phyloP scores from a whole-genome alignment of 192 early-diverging fungal genomes.

The Coemansia sp. region DNA sequence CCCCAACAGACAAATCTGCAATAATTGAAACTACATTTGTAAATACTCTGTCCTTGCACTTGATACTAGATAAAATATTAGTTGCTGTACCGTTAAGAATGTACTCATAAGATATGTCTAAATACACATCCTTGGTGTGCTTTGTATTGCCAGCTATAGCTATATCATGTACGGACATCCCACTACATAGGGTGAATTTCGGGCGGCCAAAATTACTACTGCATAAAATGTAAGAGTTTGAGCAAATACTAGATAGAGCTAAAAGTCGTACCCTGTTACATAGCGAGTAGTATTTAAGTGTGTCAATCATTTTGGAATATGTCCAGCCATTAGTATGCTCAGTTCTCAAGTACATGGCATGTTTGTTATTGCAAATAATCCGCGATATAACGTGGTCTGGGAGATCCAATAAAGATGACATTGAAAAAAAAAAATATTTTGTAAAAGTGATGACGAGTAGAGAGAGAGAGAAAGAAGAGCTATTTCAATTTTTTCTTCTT shows the following conservation, averaged over 20 bases:
- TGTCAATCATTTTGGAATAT: background rate
- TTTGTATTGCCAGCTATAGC: background rate
- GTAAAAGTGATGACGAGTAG: background rate
- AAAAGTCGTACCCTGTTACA: background rate
- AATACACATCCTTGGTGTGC: background rate
- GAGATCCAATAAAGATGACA: background rate
- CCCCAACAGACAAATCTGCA: background rate
- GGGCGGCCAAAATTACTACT: background rate
- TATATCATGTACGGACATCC: background rate
- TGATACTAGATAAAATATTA: background rate
- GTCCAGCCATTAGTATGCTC: background rate
- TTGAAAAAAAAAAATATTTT: background rate
- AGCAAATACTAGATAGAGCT: background rate
- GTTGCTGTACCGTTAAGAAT: background rate
- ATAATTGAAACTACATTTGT: background rate
- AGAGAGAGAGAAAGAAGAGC: background rate
- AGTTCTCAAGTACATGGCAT: background rate
- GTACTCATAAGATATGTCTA: background rate
- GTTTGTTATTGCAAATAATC: background rate
- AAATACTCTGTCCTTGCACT: background rate
- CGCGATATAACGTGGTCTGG: background rate
- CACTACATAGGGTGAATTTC: background rate
- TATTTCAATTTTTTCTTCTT: too few relatives aligned
- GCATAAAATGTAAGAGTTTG: background rate
- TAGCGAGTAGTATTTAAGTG: background rate